Percentiles rank a stretch among this genome's conserved stretches.
phyloP scores from a whole-genome alignment of 169 alveolate species.

The Perkinsus chesapeaki region DNA sequence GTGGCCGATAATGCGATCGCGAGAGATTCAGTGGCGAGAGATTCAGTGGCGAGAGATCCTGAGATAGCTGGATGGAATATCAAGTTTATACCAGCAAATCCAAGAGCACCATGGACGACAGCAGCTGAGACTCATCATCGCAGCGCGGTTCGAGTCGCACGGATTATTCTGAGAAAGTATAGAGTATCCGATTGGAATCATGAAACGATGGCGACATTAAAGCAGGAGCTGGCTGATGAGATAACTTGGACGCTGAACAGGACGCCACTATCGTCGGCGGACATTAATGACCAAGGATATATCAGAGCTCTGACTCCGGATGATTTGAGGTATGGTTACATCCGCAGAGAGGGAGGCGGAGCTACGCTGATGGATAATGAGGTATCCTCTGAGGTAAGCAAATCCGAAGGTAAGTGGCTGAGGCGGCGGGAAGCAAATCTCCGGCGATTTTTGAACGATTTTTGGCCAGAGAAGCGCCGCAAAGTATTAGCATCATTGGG shows the following conservation, averaged over 20 bases:
- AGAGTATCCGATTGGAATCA: neutral
- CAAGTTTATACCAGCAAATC: neutral
- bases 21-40: too few species aligned
- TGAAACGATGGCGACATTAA: neutral
- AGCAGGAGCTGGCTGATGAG: neutral
- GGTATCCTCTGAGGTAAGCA: neutral
- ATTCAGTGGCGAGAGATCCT: too few species aligned
- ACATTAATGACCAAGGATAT: neutral
- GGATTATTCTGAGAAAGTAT: neutral
- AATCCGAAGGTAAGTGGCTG: neutral
- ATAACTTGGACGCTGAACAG: neutral
- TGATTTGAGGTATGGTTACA: neutral
- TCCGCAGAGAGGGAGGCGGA: neutral
- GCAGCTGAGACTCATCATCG: neutral
- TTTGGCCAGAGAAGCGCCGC: neutral
- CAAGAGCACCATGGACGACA: neutral
- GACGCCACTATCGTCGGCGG: neutral
- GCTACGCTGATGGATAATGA: neutral
- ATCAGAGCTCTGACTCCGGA: neutral
- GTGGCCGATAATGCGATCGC: too few species aligned
- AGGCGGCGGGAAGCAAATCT: neutral
- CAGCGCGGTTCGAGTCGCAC: neutral
- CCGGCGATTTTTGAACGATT: neutral
- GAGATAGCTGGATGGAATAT: neutral
- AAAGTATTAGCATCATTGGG: neutral